A percentile compares a stretch with the other conserved stretches of the same genome.
These are phyloP conservation scores for Solanum rostratum DNA, from an alignment of 257 asterid genomes.

Conservation along the genomic window DNA sequence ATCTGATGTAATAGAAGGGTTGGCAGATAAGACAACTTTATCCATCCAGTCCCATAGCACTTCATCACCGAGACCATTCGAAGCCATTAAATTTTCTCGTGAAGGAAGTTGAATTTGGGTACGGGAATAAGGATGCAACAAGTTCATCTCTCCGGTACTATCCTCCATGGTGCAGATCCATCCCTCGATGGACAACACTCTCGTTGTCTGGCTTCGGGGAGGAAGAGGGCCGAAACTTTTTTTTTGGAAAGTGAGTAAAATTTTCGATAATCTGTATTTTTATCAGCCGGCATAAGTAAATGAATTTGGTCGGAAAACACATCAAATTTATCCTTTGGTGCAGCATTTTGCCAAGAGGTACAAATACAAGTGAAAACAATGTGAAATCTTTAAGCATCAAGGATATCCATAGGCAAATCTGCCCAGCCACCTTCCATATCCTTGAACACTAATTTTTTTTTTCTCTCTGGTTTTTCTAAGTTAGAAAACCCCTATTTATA, in stretches of 20 bases:
- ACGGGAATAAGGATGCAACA: neutral
- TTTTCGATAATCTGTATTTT: neutral
- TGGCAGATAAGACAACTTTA: too few species aligned
- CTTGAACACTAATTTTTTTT: too few species aligned
- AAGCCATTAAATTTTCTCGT: too few species aligned
- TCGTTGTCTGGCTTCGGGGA: neutral
- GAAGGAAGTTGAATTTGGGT: neutral
- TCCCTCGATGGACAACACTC: neutral
- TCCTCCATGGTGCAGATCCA: neutral
- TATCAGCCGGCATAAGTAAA: neutral
- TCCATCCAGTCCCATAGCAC: too few species aligned
- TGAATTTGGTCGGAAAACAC: neutral
- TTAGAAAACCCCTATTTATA: too few species aligned
- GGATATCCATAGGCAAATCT: too few species aligned
- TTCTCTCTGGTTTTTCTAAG: too few species aligned
- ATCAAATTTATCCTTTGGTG: neutral
- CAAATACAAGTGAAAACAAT: too few species aligned
- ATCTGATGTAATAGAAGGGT: too few species aligned
- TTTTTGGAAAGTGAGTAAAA: neutral
- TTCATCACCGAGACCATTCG: too few species aligned
- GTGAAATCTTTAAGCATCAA: too few species aligned
- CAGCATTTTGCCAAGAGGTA: neutral
- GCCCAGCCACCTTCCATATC: too few species aligned
- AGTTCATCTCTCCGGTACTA: neutral
- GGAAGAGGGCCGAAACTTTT: neutral